Evolutionary conservation across 2,329 filamentous ascomycete genomes (phyloP).

Genomic region (Nigrospora osmanthi): DNA sequence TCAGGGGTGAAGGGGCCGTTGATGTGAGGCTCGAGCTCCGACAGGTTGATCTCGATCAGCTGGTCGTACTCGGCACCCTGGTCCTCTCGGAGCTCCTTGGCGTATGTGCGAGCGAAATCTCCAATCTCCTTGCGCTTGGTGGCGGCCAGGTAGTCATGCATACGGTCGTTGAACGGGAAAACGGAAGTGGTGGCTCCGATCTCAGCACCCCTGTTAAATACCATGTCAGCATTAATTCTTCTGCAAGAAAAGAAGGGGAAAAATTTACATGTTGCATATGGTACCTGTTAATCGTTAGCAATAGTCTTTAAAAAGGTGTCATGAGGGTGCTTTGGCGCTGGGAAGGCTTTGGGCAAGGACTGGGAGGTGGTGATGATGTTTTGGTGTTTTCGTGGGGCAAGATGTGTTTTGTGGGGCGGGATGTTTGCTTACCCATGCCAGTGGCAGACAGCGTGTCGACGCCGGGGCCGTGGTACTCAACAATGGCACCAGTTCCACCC

Average conservation of each 20-base stretch:
- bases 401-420: too few relatives aligned
- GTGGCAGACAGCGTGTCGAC: slow-evolving; percentile 68
- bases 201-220: slow-evolving; percentile 37
- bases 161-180: slow-evolving; percentile 96
- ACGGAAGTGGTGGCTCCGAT: slow-evolving; percentile 84
- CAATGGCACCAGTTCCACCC: slow-evolving; percentile 89
- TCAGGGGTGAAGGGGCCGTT: slow-evolving; percentile 99
- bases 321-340: too few relatives aligned
- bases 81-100: slow-evolving; percentile 78
- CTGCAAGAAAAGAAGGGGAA: background rate
- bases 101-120: slow-evolving; percentile 79
- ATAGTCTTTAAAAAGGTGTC: too few relatives aligned
- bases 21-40: slow-evolving; percentile 92
- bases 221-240: background rate
- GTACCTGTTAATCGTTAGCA: slow-evolving; percentile 41
- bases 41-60: slow-evolving; percentile 91
- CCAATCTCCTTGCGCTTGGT: slow-evolving; percentile 89
- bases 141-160: slow-evolving; percentile 90
- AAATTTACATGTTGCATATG: slow-evolving; percentile 56
- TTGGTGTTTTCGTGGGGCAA: too few relatives aligned
- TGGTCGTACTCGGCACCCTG: slow-evolving; percentile 92
- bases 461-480: slow-evolving; percentile 70
- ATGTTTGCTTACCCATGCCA: slow-evolving; percentile 60
- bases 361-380: too few relatives aligned
- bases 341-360: too few relatives aligned